These are phyloP conservation scores for Balansia obtecta DNA, from an alignment of 2,329 filamentous ascomycete species.

Conservation along the genomic window DNA sequence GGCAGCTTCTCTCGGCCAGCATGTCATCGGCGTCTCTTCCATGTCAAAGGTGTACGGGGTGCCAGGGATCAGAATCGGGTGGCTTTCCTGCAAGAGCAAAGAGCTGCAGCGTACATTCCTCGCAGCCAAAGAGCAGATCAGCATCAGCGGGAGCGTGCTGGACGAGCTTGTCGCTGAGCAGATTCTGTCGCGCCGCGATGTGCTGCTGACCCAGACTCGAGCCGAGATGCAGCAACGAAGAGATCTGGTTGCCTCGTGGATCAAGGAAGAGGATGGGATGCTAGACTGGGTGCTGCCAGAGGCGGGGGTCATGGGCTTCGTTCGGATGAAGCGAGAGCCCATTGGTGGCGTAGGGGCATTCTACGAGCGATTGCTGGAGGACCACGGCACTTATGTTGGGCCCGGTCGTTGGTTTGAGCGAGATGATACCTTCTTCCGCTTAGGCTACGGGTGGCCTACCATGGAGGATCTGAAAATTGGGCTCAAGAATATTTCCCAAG, in stretches of 20 bases:
- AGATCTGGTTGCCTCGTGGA: constrained; percentile 11
- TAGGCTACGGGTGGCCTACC: constrained; percentile 15
- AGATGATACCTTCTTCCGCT: constrained; percentile 12
- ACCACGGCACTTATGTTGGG: constrained; percentile 13
- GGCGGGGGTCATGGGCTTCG: constrained; percentile 14
- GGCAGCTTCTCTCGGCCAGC: constrained; percentile 8
- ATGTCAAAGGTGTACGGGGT: constrained; percentile 13
- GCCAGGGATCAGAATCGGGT: constrained; percentile 13
- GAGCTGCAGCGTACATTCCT: constrained; percentile 12
- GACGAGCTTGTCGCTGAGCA: constrained; percentile 13
- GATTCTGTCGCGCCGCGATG: constrained; percentile 7
- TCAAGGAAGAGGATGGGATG: constrained; percentile 10
- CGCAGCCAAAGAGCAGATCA: constrained; percentile 14
- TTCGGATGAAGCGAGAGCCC: constrained; percentile 12
- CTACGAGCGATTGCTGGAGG: constrained; percentile 10
- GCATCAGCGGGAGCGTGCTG: constrained; percentile 12
- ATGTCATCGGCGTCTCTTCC: constrained; percentile 13
- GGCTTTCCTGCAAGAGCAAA: constrained; percentile 9
- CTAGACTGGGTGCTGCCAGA: constrained; percentile 14
- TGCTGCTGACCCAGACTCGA: constrained; percentile 6
- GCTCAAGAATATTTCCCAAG: constrained; percentile 10
- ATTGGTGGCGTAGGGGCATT: constrained; percentile 9
- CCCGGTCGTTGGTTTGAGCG: constrained; percentile 15
- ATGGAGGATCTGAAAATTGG: constrained; percentile 11
- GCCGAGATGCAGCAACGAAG: constrained; percentile 12